Evolutionary conservation across 2,329 filamentous ascomycete species (phyloP), one percentile per base, ranked within the genome.

Genomic region (Calonectria henricotiae): DNA sequence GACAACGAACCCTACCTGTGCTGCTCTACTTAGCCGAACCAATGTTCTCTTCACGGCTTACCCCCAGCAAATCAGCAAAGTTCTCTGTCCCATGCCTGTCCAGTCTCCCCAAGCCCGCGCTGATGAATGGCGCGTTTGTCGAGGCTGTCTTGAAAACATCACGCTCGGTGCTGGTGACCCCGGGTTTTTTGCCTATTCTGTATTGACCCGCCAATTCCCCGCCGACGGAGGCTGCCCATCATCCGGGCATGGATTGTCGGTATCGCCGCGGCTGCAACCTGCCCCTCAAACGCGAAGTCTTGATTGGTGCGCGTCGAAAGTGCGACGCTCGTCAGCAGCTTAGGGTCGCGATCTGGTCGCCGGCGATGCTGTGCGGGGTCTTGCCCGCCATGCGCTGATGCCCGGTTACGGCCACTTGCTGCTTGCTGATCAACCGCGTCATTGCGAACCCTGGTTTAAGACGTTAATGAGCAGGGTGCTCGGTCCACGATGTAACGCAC

Each of bases 51-150:
- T 46, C 44, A 37, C 20, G 32, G 12, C 15, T 6, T 49, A 46
- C 39, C 58, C 58, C 25, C 47, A 32, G 23, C 61, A 27, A 46
- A 17, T 44, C 20, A 43, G 32, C 15, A 58, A 44, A 47, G 55
- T 60, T 61, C 35, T 23, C 39, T 30, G 35, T 47, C 17, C 23
- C 20, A 51, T 37, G 61, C 61, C 41, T 37, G 60, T 32, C 41
- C 17, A 43, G 15, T 8, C 20, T 15, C 27, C n/a, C 27, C 27
- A 15, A 41, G 20, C 27, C 32, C 23, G 9, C n/a, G 60, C 30
- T n/a, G 43, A n/a, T 68, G 43, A 64, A 61, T 68, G 67, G 67
- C 27, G 67, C 67, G 67, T 68, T 65, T 68, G 67, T 51, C 23
- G n/a, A 30, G 37, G 17, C n/a, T 9, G 27, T 64, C n/a, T 39